Evolutionary conservation across 2,329 filamentous ascomycete genomes (phyloP), one percentile per base, ranked within the genome.

Genomic region (Colletotrichum horii): DNA sequence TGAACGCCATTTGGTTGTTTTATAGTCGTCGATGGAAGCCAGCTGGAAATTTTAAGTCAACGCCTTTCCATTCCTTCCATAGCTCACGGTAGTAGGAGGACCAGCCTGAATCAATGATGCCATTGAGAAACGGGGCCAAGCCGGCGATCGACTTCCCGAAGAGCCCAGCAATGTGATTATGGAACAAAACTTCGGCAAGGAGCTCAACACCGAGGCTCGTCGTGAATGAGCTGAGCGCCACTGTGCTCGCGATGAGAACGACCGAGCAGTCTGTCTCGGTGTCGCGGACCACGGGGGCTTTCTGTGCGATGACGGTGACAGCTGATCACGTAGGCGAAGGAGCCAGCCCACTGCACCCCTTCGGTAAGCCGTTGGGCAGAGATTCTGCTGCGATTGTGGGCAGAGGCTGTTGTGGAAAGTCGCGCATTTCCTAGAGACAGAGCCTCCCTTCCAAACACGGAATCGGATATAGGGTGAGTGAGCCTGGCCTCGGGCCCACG

Each of bases 241-340:
- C 74, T 3, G 80, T 68, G 0, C 69, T 75, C 2, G 79, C 56
- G 1, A 80, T 80, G 1, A 77, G 78, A 24, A 82, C 74, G 22
- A 82, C 78, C 1, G 80, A 84, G 6, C 82, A 82, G 14, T 80
- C 77, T 8, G 83, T 84, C 75, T 85, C 82, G 22, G 81, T 82
- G 9, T 79, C 82, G 30, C 84, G 79, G 11, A 81, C 79, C 6
- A 84, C 75, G 32, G 83, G 83, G 32, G 71, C 74, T 30, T 81
- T 82, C 0, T 83, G 82, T 5, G 82, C 81, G 0, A 82, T 79
- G 0, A 83, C 79, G 5, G 79, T 79, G 4, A 84, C 82, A 14
- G 80, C 83, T n/a, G 83, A 83, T 24, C 43, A 52, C n/a, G 43
- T 52, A 52, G 11, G n/a, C 43, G n/a, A 52, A 52, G 43, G 43